Base-by-base conservation (phyloP, 805 yeast species). In the Nakazawaea wickerhamii region DNA sequence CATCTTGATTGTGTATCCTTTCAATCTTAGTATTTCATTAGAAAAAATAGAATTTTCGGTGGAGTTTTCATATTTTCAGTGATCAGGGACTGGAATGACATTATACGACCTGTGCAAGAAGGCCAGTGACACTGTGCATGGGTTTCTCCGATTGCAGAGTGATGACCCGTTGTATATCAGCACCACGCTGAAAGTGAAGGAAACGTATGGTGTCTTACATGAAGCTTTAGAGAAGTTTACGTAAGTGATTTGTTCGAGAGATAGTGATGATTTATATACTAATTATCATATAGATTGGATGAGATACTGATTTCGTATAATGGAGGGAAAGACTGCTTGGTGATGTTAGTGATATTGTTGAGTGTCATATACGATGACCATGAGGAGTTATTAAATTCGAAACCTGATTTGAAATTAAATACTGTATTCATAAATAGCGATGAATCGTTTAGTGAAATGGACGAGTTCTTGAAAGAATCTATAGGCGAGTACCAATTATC, bases 281-380 rank as follows among this genome's bases (percentile, higher is more conserved):
- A 20, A 15, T 15, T 17, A 15, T 6, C 10, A 3, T n/a, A 15
- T 32, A 43, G 40, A 11, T 41, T 65, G 11, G 65, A 70, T 10
- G 80, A 83, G 45, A 62, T 85, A 3, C 83, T 97, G 0, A 69
- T 93, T 11, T 84, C 95, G 2, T 93, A 84, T 60, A 93, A 93
- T 58, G 99, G 99, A 9, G 99, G 99, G 1, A 93, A 93, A 57
- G 99, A 93, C 63, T 93, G 98, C 54, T 75, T 90, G 36, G 97
- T 90, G 25, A 79, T 91, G 83, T 70, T 93, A 43, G 67, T 88
- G 13, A 55, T 93, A 4, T 77, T 86, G 41, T 63, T 90, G 40
- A 81, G 93, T 1, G 77, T 75, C 33, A 50, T 61, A 11, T 58
- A 59, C 37, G 48, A 48, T 27, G 51, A 43, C 31, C 55, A 47